Evolutionary conservation across 2,329 filamentous ascomycete species (phyloP).

Genomic region (Chrysosporium queenslandicum): DNA sequence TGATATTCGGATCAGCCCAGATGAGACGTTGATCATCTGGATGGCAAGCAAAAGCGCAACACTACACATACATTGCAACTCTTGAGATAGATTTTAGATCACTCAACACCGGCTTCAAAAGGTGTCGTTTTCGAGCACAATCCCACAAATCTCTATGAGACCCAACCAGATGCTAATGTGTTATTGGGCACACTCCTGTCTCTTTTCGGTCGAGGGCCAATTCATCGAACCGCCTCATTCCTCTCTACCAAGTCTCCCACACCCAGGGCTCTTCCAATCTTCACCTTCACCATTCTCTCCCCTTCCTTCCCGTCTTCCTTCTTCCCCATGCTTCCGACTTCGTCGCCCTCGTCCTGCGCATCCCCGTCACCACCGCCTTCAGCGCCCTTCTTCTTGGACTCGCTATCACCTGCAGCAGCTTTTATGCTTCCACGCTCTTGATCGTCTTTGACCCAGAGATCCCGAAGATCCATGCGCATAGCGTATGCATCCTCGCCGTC

Average conservation of each 20-base stretch:
- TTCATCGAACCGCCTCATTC: slow-evolving; percentile 29
- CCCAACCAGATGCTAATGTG: neutral
- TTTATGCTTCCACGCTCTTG: slow-evolving; percentile 36
- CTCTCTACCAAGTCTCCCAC: slow-evolving; percentile 53
- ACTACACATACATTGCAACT: too few relatives aligned
- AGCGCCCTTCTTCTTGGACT: slow-evolving; percentile 20
- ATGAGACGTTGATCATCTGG: too few relatives aligned
- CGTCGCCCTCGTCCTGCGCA: slow-evolving; percentile 55
- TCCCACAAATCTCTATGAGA: too few relatives aligned
- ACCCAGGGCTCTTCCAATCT: slow-evolving; percentile 68
- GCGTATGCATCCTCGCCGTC: slow-evolving; percentile 93
- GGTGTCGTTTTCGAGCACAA: too few relatives aligned
- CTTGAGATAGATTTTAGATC: too few relatives aligned
- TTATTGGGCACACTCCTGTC: neutral
- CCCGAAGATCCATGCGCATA: slow-evolving; percentile 75
- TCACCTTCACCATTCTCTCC: slow-evolving; percentile 68
- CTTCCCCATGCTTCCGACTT: slow-evolving; percentile 56
- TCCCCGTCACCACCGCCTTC: slow-evolving; percentile 25
- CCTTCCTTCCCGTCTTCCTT: slow-evolving; percentile 44
- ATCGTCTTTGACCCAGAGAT: slow-evolving; percentile 38
- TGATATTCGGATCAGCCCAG: neutral
- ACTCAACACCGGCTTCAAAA: too few relatives aligned
- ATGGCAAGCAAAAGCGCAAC: too few relatives aligned
- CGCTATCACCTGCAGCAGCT: slow-evolving; percentile 34
- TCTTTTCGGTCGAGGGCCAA: neutral